Conservation (phyloP, 441 rosid genomes). For the Mallotus repandus region DNA sequence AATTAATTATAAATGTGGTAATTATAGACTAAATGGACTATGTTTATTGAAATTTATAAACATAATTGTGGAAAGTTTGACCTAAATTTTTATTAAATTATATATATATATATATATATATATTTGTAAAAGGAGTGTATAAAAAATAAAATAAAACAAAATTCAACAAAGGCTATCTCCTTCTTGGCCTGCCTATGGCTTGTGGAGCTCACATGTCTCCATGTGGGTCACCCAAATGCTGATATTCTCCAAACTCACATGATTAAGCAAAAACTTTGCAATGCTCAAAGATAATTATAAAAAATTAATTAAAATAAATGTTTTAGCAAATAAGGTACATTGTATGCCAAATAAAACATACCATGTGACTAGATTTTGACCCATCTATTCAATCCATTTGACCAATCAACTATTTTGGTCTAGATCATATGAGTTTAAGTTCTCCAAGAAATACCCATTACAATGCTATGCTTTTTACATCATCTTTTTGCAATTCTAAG, state of each 20-base stretch:
- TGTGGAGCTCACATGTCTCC: conserved; percentile 52
- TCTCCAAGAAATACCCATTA: conserved; percentile 5
- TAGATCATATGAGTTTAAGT: conserved; percentile 6
- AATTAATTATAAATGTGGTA: not conserved
- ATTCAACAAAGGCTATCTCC: conserved; percentile 10
- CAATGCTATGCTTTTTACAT: not conserved
- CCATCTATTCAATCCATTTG: conserved; percentile 35
- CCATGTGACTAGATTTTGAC: conserved; percentile 66
- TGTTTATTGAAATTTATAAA: not conserved
- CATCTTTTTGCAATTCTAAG: not conserved
- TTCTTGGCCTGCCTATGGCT: conserved; percentile 33
- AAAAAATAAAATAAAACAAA: too few species aligned
- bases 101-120: too few species aligned
- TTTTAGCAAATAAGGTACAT: conserved; percentile 15
- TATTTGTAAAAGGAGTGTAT: not conserved
- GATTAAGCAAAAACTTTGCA: conserved; percentile 21
- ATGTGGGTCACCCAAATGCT: conserved; percentile 46
- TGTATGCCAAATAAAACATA: conserved; percentile 35
- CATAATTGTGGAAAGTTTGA: conserved; percentile 18
- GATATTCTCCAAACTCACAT: conserved; percentile 41
- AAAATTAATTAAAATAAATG: not conserved
- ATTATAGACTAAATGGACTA: conserved; percentile 1
- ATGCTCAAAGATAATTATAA: conserved; percentile 18
- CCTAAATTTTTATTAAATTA: conserved; percentile 5
- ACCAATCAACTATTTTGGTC: conserved; percentile 39